Percentiles rank a stretch among this genome's conserved stretches.
These are phyloP conservation scores for Meyerozyma smithsonii DNA, from an alignment of 1,139 yeast genomes.

Conservation along the genomic window DNA sequence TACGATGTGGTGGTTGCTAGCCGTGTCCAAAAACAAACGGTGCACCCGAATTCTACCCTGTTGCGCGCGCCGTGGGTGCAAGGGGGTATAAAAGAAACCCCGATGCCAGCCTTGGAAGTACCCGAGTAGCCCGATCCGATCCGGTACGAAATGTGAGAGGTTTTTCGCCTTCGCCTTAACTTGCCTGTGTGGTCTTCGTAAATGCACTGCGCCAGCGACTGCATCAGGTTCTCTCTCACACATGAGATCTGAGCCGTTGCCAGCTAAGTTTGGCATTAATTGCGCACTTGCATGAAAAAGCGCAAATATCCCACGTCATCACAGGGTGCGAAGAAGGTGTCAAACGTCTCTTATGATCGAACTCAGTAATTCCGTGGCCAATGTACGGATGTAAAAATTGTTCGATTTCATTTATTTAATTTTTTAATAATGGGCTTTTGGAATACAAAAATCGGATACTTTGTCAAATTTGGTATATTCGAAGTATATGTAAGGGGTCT, in stretches of 20 bases:
- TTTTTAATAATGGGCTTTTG: background rate
- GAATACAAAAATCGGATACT: too few relatives aligned
- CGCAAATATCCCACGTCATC: background rate
- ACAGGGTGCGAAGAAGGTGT: background rate
- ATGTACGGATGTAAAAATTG: background rate
- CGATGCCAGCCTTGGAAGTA: too few relatives aligned
- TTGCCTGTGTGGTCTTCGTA: background rate
- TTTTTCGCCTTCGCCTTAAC: background rate
- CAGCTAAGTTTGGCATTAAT: background rate
- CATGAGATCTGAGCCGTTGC: background rate
- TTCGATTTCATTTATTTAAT: background rate
- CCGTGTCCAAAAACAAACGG: background rate
- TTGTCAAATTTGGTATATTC: background rate
- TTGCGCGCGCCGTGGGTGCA: background rate
- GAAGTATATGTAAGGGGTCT: background rate
- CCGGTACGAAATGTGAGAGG: background rate
- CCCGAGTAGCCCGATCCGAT: background rate
- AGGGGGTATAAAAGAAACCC: background rate
- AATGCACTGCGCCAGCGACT: background rate
- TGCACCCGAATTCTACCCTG: background rate
- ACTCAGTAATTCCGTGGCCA: background rate
- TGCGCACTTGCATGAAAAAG: constrained; percentile 1
- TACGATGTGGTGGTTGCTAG: background rate
- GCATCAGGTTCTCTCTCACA: background rate
- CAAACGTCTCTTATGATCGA: background rate